Conservation (phyloP, 345 rosid species). For the Dovyalis caffra region DNA sequence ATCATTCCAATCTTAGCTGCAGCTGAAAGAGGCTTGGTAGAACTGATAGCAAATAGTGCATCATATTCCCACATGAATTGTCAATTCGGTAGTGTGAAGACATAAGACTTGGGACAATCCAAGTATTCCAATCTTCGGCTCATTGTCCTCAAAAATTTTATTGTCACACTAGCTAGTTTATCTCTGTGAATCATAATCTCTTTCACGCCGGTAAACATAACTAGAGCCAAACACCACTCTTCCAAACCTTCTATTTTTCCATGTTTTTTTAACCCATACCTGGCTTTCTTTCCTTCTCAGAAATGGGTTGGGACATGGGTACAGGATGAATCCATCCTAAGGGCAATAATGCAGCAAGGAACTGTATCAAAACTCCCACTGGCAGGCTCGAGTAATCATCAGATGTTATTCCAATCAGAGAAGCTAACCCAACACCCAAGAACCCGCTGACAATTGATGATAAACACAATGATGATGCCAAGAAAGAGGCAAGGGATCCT, state of each 20-base stretch:
- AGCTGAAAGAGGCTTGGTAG: background rate
- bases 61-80: background rate
- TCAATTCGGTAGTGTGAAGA: conserved; percentile 1
- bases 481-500: conserved; percentile 86
- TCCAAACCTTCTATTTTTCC: conserved; percentile 60
- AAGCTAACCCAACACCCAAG: conserved; percentile 70
- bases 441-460: conserved; percentile 77
- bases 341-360: conserved; percentile 65
- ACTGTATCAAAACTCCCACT: conserved; percentile 59
- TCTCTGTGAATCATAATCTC: conserved; percentile 50
- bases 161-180: conserved; percentile 1
- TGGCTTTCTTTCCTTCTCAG: conserved; percentile 48
- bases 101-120: background rate
- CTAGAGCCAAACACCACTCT: conserved; percentile 42
- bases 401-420: conserved; percentile 59
- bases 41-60: background rate
- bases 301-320: conserved; percentile 42
- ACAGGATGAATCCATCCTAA: conserved; percentile 52
- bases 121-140: background rate
- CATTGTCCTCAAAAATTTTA: background rate
- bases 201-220: conserved; percentile 45
- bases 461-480: conserved; percentile 68
- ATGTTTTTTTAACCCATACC: conserved; percentile 47
- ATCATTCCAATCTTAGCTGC: background rate
- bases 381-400: conserved; percentile 60